Conservation (phyloP, 495 filamentous ascomycete genomes). For the Podospora pseudocomata region DNA sequence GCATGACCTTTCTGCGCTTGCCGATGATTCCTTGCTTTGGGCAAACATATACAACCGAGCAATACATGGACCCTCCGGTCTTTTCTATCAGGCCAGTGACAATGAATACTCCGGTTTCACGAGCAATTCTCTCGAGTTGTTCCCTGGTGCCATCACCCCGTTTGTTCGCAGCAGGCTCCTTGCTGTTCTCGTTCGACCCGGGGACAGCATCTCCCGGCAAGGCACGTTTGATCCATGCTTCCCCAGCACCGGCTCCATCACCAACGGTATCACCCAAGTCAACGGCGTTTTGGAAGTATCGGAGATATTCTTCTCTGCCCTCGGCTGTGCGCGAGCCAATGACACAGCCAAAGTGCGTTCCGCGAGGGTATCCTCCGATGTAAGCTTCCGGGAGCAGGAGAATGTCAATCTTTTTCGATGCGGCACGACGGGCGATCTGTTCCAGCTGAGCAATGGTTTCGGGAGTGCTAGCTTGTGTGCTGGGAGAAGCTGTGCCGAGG, state of each 20-base stretch:
- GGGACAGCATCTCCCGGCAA: slow-evolving; percentile 48
- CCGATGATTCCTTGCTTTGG: slow-evolving; percentile 67
- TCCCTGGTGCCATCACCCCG: slow-evolving; percentile 88
- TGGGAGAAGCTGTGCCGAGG: slow-evolving; percentile 74
- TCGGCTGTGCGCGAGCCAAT: slow-evolving; percentile 63
- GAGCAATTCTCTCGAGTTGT: slow-evolving; percentile 66
- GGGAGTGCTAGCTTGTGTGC: slow-evolving; percentile 59
- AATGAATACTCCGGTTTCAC: slow-evolving; percentile 74
- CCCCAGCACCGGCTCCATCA: slow-evolving; percentile 58
- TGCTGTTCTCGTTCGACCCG: slow-evolving; percentile 57
- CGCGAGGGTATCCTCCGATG: slow-evolving; percentile 87
- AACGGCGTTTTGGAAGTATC: slow-evolving; percentile 72
- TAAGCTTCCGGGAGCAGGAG: slow-evolving; percentile 92
- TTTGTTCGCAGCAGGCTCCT: slow-evolving; percentile 39
- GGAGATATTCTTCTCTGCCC: slow-evolving; percentile 79
- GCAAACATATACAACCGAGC: slow-evolving; percentile 78
- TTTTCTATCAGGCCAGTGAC: slow-evolving; percentile 76
- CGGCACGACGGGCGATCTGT: slow-evolving; percentile 50
- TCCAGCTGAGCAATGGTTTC: slow-evolving; percentile 65
- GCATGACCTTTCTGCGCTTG: slow-evolving; percentile 94
- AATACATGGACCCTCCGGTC: slow-evolving; percentile 79
- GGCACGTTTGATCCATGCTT: slow-evolving; percentile 65
- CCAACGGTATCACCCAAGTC: slow-evolving; percentile 84
- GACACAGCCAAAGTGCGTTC: slow-evolving; percentile 69
- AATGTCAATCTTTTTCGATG: slow-evolving; percentile 59